These are phyloP conservation scores for Pichia nanzhaoensis DNA, from an alignment of 805 yeast species.

Conservation along the genomic window DNA sequence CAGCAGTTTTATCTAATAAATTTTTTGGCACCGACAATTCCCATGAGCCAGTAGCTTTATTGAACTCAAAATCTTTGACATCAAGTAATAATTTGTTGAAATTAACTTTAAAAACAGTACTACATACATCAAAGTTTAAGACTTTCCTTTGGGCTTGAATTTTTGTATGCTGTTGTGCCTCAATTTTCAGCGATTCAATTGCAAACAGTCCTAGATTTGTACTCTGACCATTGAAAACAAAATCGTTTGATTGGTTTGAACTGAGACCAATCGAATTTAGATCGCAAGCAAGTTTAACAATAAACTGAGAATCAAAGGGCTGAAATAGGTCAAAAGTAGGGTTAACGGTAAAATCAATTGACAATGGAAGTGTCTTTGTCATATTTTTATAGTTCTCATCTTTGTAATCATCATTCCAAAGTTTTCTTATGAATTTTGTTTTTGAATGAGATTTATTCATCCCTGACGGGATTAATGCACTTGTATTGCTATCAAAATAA, in stretches of 20 bases:
- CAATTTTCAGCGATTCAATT: constrained; percentile 2
- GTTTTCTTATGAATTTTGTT: constrained; percentile 6
- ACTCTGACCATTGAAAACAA: constrained; percentile 10
- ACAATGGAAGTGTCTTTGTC: constrained; percentile 5
- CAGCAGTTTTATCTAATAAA: background rate
- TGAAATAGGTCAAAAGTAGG: background rate
- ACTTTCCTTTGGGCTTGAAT: too few species aligned
- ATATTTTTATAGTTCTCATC: background rate
- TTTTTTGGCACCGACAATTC: background rate
- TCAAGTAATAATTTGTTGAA: constrained; percentile 3
- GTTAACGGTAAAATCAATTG: background rate
- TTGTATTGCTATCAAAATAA: constrained; percentile 1
- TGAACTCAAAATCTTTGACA: constrained; percentile 7
- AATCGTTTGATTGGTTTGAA: constrained; percentile 2
- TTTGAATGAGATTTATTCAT: constrained; percentile 4
- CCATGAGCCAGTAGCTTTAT: background rate
- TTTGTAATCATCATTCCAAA: constrained; percentile 8
- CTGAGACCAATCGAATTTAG: background rate
- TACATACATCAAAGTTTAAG: too few species aligned
- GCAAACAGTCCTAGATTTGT: constrained; percentile 4
- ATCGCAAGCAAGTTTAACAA: background rate
- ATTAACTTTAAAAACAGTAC: background rate
- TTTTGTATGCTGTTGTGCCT: too few species aligned
- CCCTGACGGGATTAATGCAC: constrained; percentile 5
- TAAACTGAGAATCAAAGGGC: constrained; percentile 2